Evolutionary conservation across 352 stramenopile species (phyloP), one percentile per base, ranked within the genome.

Genomic region (Pythium diclinum): DNA sequence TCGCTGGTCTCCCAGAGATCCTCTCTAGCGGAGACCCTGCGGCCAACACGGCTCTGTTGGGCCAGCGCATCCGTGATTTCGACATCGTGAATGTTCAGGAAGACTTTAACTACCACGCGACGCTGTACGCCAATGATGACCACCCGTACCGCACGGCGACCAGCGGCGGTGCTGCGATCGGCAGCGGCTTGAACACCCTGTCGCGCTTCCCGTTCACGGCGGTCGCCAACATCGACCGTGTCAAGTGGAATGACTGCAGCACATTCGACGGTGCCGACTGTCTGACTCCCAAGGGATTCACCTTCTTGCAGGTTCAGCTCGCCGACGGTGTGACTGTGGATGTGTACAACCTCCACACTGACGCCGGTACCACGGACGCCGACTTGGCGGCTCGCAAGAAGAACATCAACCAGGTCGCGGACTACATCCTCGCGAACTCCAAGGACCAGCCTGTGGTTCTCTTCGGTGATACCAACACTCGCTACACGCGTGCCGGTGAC

Each of bases 211-310:
- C 71, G 0, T 83, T 86, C 59, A 80, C 52, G 23, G 75, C 64
- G 21, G 63, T 67, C 17, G 71, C 59, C 11, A 71, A 68, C n/a
- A 28, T 83, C 6, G 65, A 81, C 36, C 77, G 77, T 21, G 61
- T 73, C 51, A 81, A 84, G 62, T 81, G 76, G 76, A 59, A 21
- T 28, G 70, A 67, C 17, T 86, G 77, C 61, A 86, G 69, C 59
- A 80, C 67, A 28, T 65, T 73, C 56, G 73, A 86, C 5, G 67
- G 75, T 17, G 67, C 69, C 48, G 77, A 86, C 65, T 86, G 77
- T 59, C 66, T 86, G 49, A 86, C 77, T 7, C 77, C 77, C 11
- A 86, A 86, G 67, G 77, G 77, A 13, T 86, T 86, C 55, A 86
- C 75, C 8, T 63, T 74, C 46, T 47, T 79, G 36, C 63, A 74